Base-by-base conservation (phyloP, 106 monocot genomes). In the Dendrobium catenatum region DNA sequence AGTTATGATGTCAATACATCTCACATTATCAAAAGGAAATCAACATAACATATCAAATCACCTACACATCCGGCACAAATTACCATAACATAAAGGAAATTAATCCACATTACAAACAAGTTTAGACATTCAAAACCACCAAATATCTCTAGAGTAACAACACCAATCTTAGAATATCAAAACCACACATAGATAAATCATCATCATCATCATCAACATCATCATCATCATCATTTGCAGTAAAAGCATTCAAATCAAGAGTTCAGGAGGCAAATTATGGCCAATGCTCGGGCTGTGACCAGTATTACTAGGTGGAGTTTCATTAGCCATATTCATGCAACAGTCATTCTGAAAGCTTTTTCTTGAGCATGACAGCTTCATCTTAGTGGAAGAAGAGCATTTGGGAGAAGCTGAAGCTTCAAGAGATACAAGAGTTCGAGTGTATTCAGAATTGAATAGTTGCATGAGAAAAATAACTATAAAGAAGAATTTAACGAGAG, bases 201-300 rank as follows among this genome's bases (percentile, higher is more conserved):
- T 55, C 18, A 55, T 55, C 17, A 55, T 55, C 17, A 55, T 18
- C 11, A 55, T 55, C 18, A 55, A 16, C 17, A 26, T 26, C 26
- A 26, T 26, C 26, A 55, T 18, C 11, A 55, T 55, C 18, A 55
- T 55, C 17, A 55, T 9, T 13, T 55, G 54, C 7, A 55, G 54
- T 9, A n/a, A 66, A 20, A 24, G 6, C 64, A 22, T 20, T 66
- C 26, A 66, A n/a, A 66, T 66, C 66, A 66, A 66, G 2, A 22
- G n/a, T 24, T 66, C 66, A 22, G 66, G 66, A 66, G 66, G n/a
- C 18, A 66, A 17, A 66, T 22, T 66, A 66, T 66, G 66, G n/a
- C 66, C 66, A 66, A 66, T 66, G 27, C 66, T 66, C 9, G 66
- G 66, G 66, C 66, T 66, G 66, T 66, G 66, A 0, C 66, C 66